Evolutionary conservation across 116 monocot genomes (phyloP).

Genomic region (Papilionanthe hybrid): DNA sequence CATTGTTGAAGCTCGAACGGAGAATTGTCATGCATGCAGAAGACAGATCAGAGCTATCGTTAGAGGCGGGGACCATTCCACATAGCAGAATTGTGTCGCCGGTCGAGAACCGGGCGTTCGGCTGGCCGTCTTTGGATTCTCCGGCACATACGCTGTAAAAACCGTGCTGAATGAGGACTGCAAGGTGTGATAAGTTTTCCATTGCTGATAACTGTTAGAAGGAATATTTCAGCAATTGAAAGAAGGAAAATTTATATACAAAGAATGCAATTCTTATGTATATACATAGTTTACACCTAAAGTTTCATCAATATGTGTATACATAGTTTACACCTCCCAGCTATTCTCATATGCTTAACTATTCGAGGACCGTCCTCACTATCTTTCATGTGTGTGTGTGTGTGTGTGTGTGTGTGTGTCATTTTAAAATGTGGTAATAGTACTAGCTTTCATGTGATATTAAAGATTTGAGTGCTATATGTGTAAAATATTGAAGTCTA

Average conservation of each 20-base stretch:
- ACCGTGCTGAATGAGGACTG: conserved; percentile 21
- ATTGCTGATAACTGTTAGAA: conserved; percentile 19
- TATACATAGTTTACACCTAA: too few species aligned
- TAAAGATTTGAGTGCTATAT: too few species aligned
- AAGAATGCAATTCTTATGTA: too few species aligned
- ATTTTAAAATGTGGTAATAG: too few species aligned
- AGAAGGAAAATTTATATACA: not conserved
- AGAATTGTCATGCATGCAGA: conserved; percentile 27
- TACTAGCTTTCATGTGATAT: too few species aligned
- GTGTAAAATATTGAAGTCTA: too few species aligned
- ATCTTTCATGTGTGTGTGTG: too few species aligned
- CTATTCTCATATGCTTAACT: too few species aligned
- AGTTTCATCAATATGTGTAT: too few species aligned
- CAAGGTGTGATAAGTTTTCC: conserved; percentile 14
- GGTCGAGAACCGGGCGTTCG: conserved; percentile 18
- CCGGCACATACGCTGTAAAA: conserved; percentile 28
- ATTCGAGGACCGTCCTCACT: too few species aligned
- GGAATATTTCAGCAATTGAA: not conserved
- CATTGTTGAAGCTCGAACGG: conserved; percentile 14
- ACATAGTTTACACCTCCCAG: too few species aligned
- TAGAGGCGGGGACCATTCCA: conserved; percentile 13
- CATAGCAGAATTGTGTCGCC: conserved; percentile 28
- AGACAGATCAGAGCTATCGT: conserved; percentile 12
- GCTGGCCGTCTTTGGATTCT: conserved; percentile 24
- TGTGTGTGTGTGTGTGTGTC: too few species aligned